These are phyloP conservation scores for Fusarium goolgardi DNA, from an alignment of 2,329 filamentous ascomycete genomes.

Conservation along the genomic window DNA sequence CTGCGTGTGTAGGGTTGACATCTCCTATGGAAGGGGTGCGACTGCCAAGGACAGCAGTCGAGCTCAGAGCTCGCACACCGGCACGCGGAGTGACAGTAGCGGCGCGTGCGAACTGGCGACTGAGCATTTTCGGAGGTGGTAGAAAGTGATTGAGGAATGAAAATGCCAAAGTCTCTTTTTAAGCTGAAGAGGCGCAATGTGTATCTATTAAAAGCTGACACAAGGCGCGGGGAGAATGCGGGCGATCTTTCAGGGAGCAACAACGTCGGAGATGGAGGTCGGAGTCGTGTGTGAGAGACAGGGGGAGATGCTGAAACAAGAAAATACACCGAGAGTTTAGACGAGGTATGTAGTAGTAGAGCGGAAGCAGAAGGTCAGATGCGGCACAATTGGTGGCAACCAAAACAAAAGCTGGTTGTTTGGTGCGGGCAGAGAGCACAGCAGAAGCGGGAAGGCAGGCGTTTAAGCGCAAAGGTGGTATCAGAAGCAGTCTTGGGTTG, in stretches of 20 bases:
- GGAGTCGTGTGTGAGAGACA: constrained; percentile 28
- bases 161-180: constrained; percentile 25
- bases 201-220: constrained; percentile 38
- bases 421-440: constrained; percentile 38
- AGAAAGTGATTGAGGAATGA: constrained; percentile 28
- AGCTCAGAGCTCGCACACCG: constrained; percentile 67
- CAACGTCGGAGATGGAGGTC: constrained; percentile 40
- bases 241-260: constrained; percentile 31
- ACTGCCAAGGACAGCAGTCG: constrained; percentile 58
- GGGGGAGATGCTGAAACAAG: constrained; percentile 33
- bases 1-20: constrained; percentile 73
- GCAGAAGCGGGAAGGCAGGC: constrained; percentile 41
- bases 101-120: constrained; percentile 61
- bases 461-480: constrained; percentile 35
- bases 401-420: constrained; percentile 27
- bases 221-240: constrained; percentile 27
- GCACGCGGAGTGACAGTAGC: constrained; percentile 59
- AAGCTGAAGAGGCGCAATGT: constrained; percentile 21
- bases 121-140: constrained; percentile 58
- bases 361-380: constrained; percentile 44
- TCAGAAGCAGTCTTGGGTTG: constrained; percentile 33
- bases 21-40: constrained; percentile 85
- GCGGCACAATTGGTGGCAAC: constrained; percentile 43
- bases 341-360: constrained; percentile 26
- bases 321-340: constrained; percentile 35